Base-by-base conservation (phyloP, 2,329 filamentous ascomycete species). In the Sporothrix pallida region DNA sequence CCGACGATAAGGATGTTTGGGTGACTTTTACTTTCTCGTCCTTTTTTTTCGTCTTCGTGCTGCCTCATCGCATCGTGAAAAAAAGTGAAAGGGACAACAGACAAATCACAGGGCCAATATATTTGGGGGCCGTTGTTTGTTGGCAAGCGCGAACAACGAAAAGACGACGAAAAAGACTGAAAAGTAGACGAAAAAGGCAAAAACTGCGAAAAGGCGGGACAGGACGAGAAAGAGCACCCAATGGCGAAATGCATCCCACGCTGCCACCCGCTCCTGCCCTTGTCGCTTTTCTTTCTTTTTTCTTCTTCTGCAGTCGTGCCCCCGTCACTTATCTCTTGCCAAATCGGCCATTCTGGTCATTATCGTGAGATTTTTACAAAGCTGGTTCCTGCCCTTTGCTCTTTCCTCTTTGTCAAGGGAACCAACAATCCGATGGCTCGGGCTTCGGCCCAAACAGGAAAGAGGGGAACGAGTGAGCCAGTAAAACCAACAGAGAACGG, bases 31-130 rank as follows among this genome's bases (percentile, higher is more conserved):
- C 6, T 42, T 31, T 52, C n/a, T 54, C 17, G 8, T 65, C 13
- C 23, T 46, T 23, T n/a, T n/a, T 26, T 46, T n/a, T 63, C 62
- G n/a, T 65, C 37, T 42, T 65, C 42, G 62, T 23, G 42, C 46
- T 54, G 65, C 65, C 46, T 52, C 65, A 69, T 69, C 67, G 67
- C 67, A 69, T 69, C 48, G 65, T 69, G 65, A 69, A 54, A 31
- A 31, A n/a, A 37, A 37, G 31, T 37, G 31, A 7, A 37, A 37
- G 5, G 5, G 31, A 3, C 5, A 3, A 3, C 20, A 26, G 65
- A 20, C 65, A 65, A 65, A 65, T 46, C 62, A 65, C 17, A 67
- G 62, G 9, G 9, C 31, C 31, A 37, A 37, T 37, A 37, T 37
- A 15, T 15, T 65, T 23, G 42, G 62, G 23, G 65, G 46, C 23